Base-by-base conservation (phyloP, 352 stramenopile species). In the Phytophthora hibernalis region DNA sequence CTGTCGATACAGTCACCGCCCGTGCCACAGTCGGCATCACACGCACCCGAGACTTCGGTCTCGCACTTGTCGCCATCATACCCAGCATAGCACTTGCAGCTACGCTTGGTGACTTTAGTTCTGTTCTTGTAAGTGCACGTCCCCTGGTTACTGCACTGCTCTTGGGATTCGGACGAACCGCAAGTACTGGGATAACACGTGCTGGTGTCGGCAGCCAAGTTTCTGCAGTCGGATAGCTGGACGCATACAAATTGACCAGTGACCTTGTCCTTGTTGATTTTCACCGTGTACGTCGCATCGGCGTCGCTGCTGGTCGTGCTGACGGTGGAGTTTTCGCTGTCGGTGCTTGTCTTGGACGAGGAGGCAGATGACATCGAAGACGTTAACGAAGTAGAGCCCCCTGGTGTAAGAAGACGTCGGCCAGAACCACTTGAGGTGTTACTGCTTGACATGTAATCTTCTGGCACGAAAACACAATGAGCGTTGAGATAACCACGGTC, bases 401-500 rank as follows among this genome's bases (percentile, higher is more conserved):
- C 37, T 12, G 13, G 45, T 44, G 67, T 63, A 10, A 72, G 54
- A 44, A 63, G 67, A 40, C 66, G 72, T 26, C 61, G 58, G 3
- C 53, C 55, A 15, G 73, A 76, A 31, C 62, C 42, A 21, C 55
- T 68, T n/a, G 56, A 68, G 35, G 37, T 54, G 31, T 44, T 67
- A 26, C 47, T 54, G 13, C 68, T 74, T 6, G 43, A 61, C 21
- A 76, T 15, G 22, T 56, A 69, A 49, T 91, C 76, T 70, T 92
- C 83, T 11, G 85, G 77, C 24, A 92, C 83, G 26, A 96, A 92
- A 3, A 96, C 74, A 50, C 87, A 96, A 66, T 96, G 87, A 16
- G 85, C 79, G 57, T 96, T 94, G n/a, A 96, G 49, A 70, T 91
- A 94, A 35, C 82, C 75, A 28, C 82, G 66, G 50, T 92, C 83